Conservation (phyloP, 2,329 filamentous ascomycete species). For the Fusarium sp. region DNA sequence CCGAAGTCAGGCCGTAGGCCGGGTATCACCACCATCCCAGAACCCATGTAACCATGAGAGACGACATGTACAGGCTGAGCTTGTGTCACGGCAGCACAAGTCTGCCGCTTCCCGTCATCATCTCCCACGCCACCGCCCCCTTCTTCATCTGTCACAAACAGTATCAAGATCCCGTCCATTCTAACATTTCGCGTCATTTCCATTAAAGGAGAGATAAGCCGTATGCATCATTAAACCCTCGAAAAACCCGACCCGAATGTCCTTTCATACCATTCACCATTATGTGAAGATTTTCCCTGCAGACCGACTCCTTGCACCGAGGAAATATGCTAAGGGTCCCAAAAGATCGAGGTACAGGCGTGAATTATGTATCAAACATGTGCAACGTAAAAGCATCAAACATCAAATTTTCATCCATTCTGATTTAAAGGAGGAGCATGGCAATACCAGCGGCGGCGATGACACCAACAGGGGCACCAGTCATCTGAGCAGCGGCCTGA, state of each 20-base stretch:
- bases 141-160: conserved; percentile 22
- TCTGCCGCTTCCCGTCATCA: conserved; percentile 19
- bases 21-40: conserved; percentile 41
- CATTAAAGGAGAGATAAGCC: conserved; percentile 51
- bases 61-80: neutral
- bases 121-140: conserved; percentile 20
- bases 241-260: conserved; percentile 45
- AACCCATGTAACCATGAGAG: conserved; percentile 29
- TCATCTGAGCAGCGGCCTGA: conserved; percentile 52
- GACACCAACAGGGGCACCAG: conserved; percentile 58
- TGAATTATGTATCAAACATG: conserved; percentile 58
- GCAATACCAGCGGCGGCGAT: conserved; percentile 62
- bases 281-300: conserved; percentile 42
- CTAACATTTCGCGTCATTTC: conserved; percentile 46
- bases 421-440: conserved; percentile 59
- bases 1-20: conserved; percentile 37
- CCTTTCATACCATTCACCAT: conserved; percentile 44
- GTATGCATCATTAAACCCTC: conserved; percentile 49
- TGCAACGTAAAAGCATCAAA: conserved; percentile 49
- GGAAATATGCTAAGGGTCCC: conserved; percentile 41
- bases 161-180: conserved; percentile 37
- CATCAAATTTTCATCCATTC: conserved; percentile 20
- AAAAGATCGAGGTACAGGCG: conserved; percentile 48
- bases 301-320: conserved; percentile 36
- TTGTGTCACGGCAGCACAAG: conserved; percentile 12